Percentiles rank a stretch among this genome's conserved stretches.
These are phyloP conservation scores for Wallacemonas sp. DNA, from an alignment of 208 protist genomes.

Conservation along the genomic window DNA sequence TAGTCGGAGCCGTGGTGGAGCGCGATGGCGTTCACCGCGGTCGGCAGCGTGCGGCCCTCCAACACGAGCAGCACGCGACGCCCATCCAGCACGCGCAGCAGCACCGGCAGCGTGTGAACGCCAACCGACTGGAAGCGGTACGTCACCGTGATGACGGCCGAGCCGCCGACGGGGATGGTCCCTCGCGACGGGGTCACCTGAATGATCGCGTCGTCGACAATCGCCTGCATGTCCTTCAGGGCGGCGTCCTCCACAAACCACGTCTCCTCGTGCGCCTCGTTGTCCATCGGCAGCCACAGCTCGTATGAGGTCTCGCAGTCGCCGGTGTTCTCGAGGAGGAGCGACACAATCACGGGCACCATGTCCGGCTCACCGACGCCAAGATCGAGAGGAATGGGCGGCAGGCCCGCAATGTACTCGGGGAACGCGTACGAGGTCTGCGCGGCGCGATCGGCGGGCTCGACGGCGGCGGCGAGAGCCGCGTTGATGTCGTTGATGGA, in stretches of 20 bases:
- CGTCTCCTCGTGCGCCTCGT: constrained; percentile 74
- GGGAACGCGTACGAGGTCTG: constrained; percentile 66
- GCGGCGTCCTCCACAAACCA: constrained; percentile 87
- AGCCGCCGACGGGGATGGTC: constrained; percentile 58
- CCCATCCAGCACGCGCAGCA: constrained; percentile 73
- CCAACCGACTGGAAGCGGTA: constrained; percentile 71
- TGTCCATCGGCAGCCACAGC: constrained; percentile 86
- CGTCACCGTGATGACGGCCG: constrained; percentile 52
- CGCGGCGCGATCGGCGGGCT: constrained; percentile 44
- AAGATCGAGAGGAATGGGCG: constrained; percentile 80
- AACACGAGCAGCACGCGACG: constrained; percentile 84
- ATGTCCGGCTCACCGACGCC: constrained; percentile 51
- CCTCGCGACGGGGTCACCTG: constrained; percentile 64
- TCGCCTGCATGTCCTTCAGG: constrained; percentile 65
- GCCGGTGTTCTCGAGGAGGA: constrained; percentile 82
- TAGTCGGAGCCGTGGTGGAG: constrained; percentile 62
- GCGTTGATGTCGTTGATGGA: constrained; percentile 79
- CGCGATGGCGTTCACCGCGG: constrained; percentile 53
- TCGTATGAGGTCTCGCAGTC: constrained; percentile 64
- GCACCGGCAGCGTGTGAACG: constrained; percentile 77
- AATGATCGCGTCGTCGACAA: constrained; percentile 74
- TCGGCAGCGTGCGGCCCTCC: constrained; percentile 76
- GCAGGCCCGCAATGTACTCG: constrained; percentile 71
- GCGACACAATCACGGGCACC: constrained; percentile 34
- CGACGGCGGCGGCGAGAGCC: constrained; percentile 56